These are phyloP conservation scores for Alloascoidea hylecoeti DNA, from an alignment of 805 yeast species.

Conservation along the genomic window DNA sequence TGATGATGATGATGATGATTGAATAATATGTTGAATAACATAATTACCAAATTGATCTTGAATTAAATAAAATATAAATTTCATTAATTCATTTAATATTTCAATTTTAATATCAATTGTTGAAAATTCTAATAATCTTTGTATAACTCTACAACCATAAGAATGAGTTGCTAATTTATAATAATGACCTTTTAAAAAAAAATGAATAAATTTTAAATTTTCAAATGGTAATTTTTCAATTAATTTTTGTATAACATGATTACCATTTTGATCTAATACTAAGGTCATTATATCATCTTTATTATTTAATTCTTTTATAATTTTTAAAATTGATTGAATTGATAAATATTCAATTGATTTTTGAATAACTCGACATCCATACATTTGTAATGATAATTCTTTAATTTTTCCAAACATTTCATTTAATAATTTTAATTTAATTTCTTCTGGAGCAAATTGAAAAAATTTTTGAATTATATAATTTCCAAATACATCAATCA, in stretches of 20 bases:
- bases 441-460: conserved; percentile 65
- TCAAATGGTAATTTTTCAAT: conserved; percentile 75
- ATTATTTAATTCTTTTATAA: conserved; percentile 67
- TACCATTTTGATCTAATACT: conserved; percentile 94
- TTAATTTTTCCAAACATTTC: conserved; percentile 65
- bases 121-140: conserved; percentile 74
- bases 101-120: conserved; percentile 40
- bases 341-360: conserved; percentile 70
- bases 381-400: conserved; percentile 80
- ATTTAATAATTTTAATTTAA: conserved; percentile 52
- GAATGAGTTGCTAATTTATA: conserved; percentile 89
- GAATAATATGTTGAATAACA: conserved; percentile 91
- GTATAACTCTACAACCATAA: conserved; percentile 95
- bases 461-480: conserved; percentile 92
- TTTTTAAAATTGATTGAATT: conserved; percentile 45
- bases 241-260: conserved; percentile 93
- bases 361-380: conserved; percentile 96
- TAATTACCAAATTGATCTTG: conserved; percentile 98
- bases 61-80: conserved; percentile 59
- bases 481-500: conserved; percentile 97
- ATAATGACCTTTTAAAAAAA: conserved; percentile 44
- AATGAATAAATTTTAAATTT: conserved; percentile 55
- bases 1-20: too few species aligned
- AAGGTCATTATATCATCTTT: conserved; percentile 44
- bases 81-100: conserved; percentile 59